Evolutionary conservation across 441 rosid genomes (phyloP), one percentile per base, ranked within the genome.

Genomic region (Capsella rubella): DNA sequence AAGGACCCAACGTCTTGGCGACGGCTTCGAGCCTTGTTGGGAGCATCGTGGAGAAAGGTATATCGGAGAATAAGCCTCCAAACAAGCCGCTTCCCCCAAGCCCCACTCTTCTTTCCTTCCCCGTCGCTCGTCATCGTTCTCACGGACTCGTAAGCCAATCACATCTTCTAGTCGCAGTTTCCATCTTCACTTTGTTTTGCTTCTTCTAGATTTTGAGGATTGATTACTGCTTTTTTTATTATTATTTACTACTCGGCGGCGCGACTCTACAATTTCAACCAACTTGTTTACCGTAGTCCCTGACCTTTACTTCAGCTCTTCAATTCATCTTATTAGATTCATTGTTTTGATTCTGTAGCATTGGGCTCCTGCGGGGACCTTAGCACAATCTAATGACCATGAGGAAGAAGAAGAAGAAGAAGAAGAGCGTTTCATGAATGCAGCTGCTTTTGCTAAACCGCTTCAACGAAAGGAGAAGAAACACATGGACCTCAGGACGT

Each of bases 81-180:
- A 73, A 39, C 28, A 73, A 74, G n/a, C 83, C 78, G 59, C 81
- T 75, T 13, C 91, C 94, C 0, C 97, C 97, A 15, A 83, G 78
- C 56, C 86, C 79, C 54, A 54, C 93, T 13, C 87, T 87, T 76
- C 83, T 92, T 39, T 87, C 99, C 45, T 95, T 95, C 67, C 97
- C 97, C 2, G 87, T 88, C 11, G 97, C 96, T 73, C 95, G 97
- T 63, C 99, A 89, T 85, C 95, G 97, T 42, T 87, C 97, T 31
- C 88, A 88, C 45, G 99, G 97, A 43, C 95, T 97, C 5, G 97
- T 94, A 77, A 87, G 95, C 57, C 70, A 28, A 15, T 45, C 13
- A 64, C 21, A 11, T 56, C 21, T 64, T 16, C 71, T 42, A 46
- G 49, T 60, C 18, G 45, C 15, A 25, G 14, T 15, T 7, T 4